Evolutionary conservation across 2,329 filamentous ascomycete genomes (phyloP), one percentile per base, ranked within the genome.

Genomic region (Chalaropsis ovoidea): DNA sequence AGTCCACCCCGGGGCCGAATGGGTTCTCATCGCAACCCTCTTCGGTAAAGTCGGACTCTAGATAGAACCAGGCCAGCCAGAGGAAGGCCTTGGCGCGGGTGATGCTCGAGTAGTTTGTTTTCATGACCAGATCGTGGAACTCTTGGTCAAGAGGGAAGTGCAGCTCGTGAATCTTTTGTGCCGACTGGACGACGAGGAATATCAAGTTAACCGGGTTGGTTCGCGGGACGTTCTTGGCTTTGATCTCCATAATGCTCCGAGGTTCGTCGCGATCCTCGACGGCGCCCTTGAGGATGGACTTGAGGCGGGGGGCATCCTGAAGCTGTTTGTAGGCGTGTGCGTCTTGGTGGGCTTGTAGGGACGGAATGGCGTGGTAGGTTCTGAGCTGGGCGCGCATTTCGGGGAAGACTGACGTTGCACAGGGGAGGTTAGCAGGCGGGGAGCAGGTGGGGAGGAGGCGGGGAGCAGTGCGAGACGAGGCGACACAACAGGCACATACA

Each of bases 1-100:
- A 87, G 71, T 86, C 85, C 1, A 87, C 82, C 13, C 85, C 86
- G 11, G 79, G 74, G 0, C 94, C 94, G 71, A 96, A 99, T 0
- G 94, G 94, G 72, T 99, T 99, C 70, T 89, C 87, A 61, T 90
- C 82, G 56, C 90, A 93, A 65, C 89, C 90, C 71, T 96, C 89
- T 70, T 88, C 85, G 0, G 89, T 89, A 70, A 96, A 97, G 73
- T 96, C 90, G 35, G 92, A 96, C 74, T 99, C 94, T 19, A 99
- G 82, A 73, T 99, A 97, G 80, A 94, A 96, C 94, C 94, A 99
- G 86, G 99, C 95, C 69, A 99, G 79, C 94, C 94, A 99, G 22
- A 99, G 77, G 71, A 99, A 99, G 0, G 93, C 93, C 56, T 79
- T 86, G 0, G 94, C 92, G 69, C 94, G 84, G 68, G 90, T 95